phyloP scores from a whole-genome alignment of 1,139 yeast species.

The Scheffersomyces lignicola region DNA sequence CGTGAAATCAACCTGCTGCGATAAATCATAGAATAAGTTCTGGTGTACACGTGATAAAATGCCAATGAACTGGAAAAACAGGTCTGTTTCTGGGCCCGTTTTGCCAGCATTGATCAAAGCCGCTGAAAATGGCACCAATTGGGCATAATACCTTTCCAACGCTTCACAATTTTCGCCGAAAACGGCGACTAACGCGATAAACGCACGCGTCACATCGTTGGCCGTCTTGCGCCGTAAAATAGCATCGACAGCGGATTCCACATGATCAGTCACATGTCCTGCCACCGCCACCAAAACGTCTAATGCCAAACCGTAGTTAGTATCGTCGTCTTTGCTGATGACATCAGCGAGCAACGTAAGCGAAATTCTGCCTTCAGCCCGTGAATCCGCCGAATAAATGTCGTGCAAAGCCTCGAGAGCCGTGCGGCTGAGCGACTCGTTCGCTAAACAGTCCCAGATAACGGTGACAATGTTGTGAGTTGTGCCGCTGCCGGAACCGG shows the following conservation, averaged over 20 bases:
- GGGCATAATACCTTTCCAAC: too few relatives aligned
- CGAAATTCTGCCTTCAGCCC: not conserved
- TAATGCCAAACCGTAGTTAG: not conserved
- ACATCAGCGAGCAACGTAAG: not conserved
- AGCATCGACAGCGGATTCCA: not conserved
- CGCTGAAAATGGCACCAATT: slow-evolving; percentile 9
- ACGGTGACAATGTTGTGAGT: not conserved
- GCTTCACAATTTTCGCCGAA: too few relatives aligned
- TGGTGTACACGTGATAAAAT: slow-evolving; percentile 8
- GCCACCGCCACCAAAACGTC: slow-evolving; percentile 1
- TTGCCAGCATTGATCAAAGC: slow-evolving; percentile 13
- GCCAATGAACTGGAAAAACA: slow-evolving; percentile 13
- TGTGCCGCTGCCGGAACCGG: too few relatives aligned
- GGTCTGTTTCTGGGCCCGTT: slow-evolving; percentile 10
- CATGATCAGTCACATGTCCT: too few relatives aligned
- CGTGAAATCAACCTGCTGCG: slow-evolving; percentile 15
- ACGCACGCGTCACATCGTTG: not conserved
- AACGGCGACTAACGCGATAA: too few relatives aligned
- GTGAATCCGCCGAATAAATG: not conserved
- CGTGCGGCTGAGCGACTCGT: not conserved
- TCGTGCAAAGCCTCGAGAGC: not conserved
- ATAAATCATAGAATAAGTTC: slow-evolving; percentile 12
- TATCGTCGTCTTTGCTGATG: not conserved
- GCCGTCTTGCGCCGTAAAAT: not conserved
- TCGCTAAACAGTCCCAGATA: slow-evolving; percentile 1